Base-by-base conservation (phyloP, 1,139 yeast genomes). In the Saccharomycopsis phalli region DNA sequence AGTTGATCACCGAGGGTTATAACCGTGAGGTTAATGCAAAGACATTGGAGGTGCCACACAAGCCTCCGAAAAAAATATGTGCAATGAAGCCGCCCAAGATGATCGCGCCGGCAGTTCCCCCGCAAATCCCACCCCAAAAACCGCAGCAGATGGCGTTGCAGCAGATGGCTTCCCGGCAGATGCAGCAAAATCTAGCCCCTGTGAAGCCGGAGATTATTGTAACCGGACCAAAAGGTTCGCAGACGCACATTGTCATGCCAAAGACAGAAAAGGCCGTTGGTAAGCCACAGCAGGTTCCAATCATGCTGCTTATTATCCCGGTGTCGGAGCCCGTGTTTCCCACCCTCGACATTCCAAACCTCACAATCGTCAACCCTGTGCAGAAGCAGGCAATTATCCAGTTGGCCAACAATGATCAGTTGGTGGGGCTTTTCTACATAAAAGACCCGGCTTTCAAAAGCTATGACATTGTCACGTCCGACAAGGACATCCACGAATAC, bases 261-360 rank as follows among this genome's bases (percentile, higher is more conserved):
- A n/a, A n/a, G n/a, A n/a, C n/a, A n/a, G n/a, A n/a, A n/a, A n/a
- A n/a, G n/a, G n/a, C n/a, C n/a, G n/a, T n/a, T n/a, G n/a, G n/a
- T n/a, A 22, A 22, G 10, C 25, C 25, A 22, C 7, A 26, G 13
- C n/a, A n/a, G n/a, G n/a, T n/a, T 6, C 33, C 14, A 8, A 11
- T 39, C 4, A 13, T 26, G 8, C 22, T 30, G 11, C 33, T 44
- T 5, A 25, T 41, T n/a, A 21, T 45, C 4, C 48, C 48, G 10
- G 36, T 40, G 17, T 34, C 38, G n/a, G 46, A 43, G 21, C 48
- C 48, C 10, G 32, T 45, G 11, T 45, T 45, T 26, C 46, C 48
- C 8, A 37, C 43, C 10, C 29, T 35, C 10, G 19, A n/a, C 23
- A 40, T 45, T 20, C 37, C 40, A 4, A 33, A 45, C 23, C 35